phyloP scores from a whole-genome alignment of 345 rosid genomes.

The Stellera chamaejasme region DNA sequence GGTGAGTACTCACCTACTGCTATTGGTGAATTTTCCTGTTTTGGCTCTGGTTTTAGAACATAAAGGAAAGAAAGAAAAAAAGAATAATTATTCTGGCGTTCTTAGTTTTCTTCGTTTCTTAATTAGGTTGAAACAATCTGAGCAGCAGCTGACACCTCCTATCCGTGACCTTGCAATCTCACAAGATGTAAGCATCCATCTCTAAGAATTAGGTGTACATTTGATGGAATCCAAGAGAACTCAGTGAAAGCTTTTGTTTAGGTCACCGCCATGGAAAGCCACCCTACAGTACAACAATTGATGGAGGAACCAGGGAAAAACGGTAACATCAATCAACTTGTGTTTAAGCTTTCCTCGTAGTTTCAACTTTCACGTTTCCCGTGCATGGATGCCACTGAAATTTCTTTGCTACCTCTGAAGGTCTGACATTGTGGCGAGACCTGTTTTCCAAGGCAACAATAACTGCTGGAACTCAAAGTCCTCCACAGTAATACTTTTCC shows the following conservation, averaged over 20 bases:
- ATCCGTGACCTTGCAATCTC: slow-evolving; percentile 22
- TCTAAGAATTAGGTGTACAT: background rate
- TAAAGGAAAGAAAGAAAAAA: background rate
- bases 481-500: slow-evolving; percentile 34
- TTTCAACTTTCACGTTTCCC: too few relatives aligned
- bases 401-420: slow-evolving; percentile 16
- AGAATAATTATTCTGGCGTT: background rate
- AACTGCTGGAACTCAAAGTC: slow-evolving; percentile 17
- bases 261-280: slow-evolving; percentile 22
- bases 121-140: slow-evolving; percentile 28
- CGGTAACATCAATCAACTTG: slow-evolving; percentile 25
- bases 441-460: slow-evolving; percentile 28
- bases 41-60: background rate
- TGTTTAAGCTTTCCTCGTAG: background rate
- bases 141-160: slow-evolving; percentile 15
- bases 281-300: slow-evolving; percentile 20
- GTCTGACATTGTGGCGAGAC: slow-evolving; percentile 52
- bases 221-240: slow-evolving; percentile 3
- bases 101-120: slow-evolving; percentile 6
- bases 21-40: background rate
- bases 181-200: slow-evolving; percentile 26
- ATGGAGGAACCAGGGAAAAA: slow-evolving; percentile 22
- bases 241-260: slow-evolving; percentile 9
- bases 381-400: background rate
- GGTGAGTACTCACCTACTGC: slow-evolving; percentile 17